A percentile compares a stretch with the other conserved stretches of the same genome.
Evolutionary conservation across 2,329 filamentous ascomycete species (phyloP).

Genomic region (Gyromitra esculenta): DNA sequence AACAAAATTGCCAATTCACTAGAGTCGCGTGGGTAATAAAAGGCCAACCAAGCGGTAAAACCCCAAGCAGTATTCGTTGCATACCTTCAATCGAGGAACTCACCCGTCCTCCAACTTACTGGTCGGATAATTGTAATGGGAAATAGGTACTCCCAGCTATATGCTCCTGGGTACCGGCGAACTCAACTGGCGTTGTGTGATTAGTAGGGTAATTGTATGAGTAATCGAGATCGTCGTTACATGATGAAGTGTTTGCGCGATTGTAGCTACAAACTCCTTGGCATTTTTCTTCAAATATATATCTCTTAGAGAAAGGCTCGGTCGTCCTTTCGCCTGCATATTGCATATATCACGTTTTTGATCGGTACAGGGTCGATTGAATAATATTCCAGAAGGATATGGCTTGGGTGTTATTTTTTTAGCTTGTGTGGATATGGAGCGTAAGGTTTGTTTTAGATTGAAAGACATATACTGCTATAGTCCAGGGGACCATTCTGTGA

Average conservation of each 20-base stretch:
- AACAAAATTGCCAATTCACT: not conserved
- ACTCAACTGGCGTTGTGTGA: too few relatives aligned
- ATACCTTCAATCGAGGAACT: not conserved
- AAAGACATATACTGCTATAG: not conserved
- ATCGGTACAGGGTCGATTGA: not conserved
- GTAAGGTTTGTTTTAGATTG: not conserved
- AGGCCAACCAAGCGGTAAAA: slow-evolving; percentile 11
- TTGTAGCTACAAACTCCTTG: too few relatives aligned
- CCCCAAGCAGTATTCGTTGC: not conserved
- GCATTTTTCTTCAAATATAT: too few relatives aligned
- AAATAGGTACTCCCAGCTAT: too few relatives aligned
- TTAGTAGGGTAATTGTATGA: too few relatives aligned
- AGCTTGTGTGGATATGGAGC: too few relatives aligned
- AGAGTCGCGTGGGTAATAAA: slow-evolving; percentile 10
- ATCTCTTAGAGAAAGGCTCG: not conserved
- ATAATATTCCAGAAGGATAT: not conserved
- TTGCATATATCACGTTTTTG: not conserved
- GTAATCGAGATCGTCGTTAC: too few relatives aligned
- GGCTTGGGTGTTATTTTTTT: too few relatives aligned
- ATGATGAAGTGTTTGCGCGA: too few relatives aligned
- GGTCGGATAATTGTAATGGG: not conserved
- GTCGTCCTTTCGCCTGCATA: not conserved
- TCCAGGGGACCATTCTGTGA: too few relatives aligned
- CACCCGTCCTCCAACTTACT: not conserved
- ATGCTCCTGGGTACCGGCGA: too few relatives aligned